These are phyloP conservation scores for Colletotrichum tabaci DNA, from an alignment of 2,329 filamentous ascomycete species.

Conservation along the genomic window DNA sequence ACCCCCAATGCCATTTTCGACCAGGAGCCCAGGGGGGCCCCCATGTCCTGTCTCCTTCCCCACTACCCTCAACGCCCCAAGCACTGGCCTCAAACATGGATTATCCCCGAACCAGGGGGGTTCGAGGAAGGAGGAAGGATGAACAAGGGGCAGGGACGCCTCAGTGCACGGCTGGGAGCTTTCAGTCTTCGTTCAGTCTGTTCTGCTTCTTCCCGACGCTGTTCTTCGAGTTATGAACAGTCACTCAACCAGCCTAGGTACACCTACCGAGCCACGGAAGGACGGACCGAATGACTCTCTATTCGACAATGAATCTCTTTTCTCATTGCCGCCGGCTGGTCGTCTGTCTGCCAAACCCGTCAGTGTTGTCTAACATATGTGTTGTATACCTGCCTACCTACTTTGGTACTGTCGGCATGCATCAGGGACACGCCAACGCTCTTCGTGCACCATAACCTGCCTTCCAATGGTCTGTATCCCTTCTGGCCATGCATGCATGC, in stretches of 20 bases:
- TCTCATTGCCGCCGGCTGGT: too few relatives aligned
- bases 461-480: slow-evolving; percentile 37
- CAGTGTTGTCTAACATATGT: neutral
- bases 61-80: slow-evolving; percentile 23
- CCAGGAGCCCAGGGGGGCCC: slow-evolving; percentile 1
- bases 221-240: neutral
- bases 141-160: slow-evolving; percentile 14
- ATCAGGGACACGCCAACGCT: slow-evolving; percentile 25
- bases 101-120: slow-evolving; percentile 25
- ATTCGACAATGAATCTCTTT: too few relatives aligned
- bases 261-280: too few relatives aligned
- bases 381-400: neutral
- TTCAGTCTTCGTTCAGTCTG: too few relatives aligned
- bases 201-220: too few relatives aligned
- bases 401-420: neutral
- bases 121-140: slow-evolving; percentile 14
- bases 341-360: too few relatives aligned
- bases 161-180: too few relatives aligned
- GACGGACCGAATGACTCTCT: too few relatives aligned
- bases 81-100: slow-evolving; percentile 40
- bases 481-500: slow-evolving; percentile 31
- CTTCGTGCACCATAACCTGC: slow-evolving; percentile 23
- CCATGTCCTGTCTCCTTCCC: slow-evolving; percentile 26
- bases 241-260: too few relatives aligned
- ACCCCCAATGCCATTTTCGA: slow-evolving; percentile 20